A percentile compares a stretch with the other conserved stretches of the same genome.
phyloP scores from a whole-genome alignment of 148 eudicot genomes.

The Camellia japonica region DNA sequence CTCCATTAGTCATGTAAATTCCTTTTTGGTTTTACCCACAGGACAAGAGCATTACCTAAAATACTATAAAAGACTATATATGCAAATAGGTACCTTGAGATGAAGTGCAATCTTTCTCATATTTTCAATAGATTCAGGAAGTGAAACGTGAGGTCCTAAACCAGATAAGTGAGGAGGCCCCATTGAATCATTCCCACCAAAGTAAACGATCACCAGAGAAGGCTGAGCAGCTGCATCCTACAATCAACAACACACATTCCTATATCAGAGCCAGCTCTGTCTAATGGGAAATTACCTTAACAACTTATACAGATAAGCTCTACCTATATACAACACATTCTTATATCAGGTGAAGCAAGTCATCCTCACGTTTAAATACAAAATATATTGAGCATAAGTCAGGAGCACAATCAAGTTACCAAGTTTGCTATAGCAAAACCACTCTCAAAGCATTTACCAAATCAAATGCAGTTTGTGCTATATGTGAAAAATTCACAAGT shows the following conservation, averaged over 20 bases:
- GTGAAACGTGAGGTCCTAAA: slow-evolving; percentile 93
- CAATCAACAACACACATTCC: slow-evolving; percentile 14
- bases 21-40: not conserved
- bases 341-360: not conserved
- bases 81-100: slow-evolving; percentile 59
- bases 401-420: not conserved
- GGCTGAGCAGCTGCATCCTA: slow-evolving; percentile 77
- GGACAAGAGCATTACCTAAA: not conserved
- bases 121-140: slow-evolving; percentile 79
- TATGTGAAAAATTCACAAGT: not conserved
- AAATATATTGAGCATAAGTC: not conserved
- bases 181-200: slow-evolving; percentile 97
- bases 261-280: slow-evolving; percentile 5
- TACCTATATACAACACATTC: not conserved
- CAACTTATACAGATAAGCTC: not conserved
- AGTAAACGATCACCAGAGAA: slow-evolving; percentile 73
- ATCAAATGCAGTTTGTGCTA: not conserved
- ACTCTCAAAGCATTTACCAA: slow-evolving; percentile 5
- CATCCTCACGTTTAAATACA: not conserved
- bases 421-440: not conserved
- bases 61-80: not conserved
- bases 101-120: slow-evolving; percentile 85
- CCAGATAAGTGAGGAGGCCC: slow-evolving; percentile 71
- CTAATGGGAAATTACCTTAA: not conserved
- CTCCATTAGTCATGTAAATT: not conserved